Base-by-base conservation (phyloP, 441 rosid genomes). In the Mallotus japonicus region DNA sequence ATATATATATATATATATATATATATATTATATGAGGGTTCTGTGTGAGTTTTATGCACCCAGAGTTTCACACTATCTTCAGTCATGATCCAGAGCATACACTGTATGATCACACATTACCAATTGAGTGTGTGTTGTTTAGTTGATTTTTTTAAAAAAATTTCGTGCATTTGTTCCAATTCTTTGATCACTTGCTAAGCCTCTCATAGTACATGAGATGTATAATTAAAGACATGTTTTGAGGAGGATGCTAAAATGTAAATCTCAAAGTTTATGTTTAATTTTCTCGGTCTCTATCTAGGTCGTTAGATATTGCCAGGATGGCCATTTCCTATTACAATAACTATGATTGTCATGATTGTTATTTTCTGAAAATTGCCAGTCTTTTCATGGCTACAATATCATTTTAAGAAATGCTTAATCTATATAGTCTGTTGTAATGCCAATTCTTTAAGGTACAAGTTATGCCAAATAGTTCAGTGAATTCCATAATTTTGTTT, bases 401-500 rank as follows among this genome's bases (percentile, higher is more conserved):
- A 15, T 13, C 13, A 20, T 56, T 10, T 56, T 8, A 19, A 4
- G 24, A 56, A 28, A 50, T 56, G 32, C 32, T 56, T 20, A 19
- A 19, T 56, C 13, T 9, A 10, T 9, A 56, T 16, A 17, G 50
- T 14, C 5, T 50, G 59, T n/a, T 17, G 42, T 60, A 44, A 24
- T 19, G 20, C 54, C 5, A 4, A 34, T 8, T 44, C 13, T 17
- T 12, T 10, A 12, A 65, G 4, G 53, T 14, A 1, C 22, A 16
- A 62, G 62, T 51, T 60, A 54, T 70, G 68, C 61, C 60, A 19
- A 59, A 13, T 20, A 37, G 66, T 42, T 55, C 12, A 66, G 19
- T 56, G 55, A 19, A 24, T 70, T 54, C 55, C 62, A 72, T 49
- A 75, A 56, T 73, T 76, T 28, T 44, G 34, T 17, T 69, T 60